Conservation (phyloP, 192 early-diverging fungal species). For the Dispira simplex region DNA sequence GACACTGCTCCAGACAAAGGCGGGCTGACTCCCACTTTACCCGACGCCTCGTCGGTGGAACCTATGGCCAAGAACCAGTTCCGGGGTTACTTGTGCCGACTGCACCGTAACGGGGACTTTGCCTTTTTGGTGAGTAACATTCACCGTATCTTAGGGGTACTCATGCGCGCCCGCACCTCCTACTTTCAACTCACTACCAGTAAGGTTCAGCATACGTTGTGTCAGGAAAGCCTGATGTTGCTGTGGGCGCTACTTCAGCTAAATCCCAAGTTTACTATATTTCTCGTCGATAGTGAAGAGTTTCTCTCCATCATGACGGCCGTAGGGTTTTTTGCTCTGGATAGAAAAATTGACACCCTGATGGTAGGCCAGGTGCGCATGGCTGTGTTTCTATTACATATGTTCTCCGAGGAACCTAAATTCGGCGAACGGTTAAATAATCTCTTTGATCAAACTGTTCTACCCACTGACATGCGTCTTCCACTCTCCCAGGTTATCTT, state of each 20-base stretch:
- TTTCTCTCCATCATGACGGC: background rate
- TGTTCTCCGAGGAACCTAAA: conserved; percentile 24
- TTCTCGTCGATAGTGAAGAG: conserved; percentile 8
- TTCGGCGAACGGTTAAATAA: conserved; percentile 29
- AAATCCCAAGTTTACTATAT: conserved; percentile 27
- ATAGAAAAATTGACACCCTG: background rate
- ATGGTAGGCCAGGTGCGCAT: conserved; percentile 48
- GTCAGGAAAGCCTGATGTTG: conserved; percentile 60
- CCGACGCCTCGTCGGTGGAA: too few relatives aligned
- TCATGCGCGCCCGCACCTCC: conserved; percentile 34
- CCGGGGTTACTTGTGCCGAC: conserved; percentile 56
- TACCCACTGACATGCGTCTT: conserved; percentile 38
- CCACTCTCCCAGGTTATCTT: conserved; percentile 43
- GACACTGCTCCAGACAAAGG: too few relatives aligned
- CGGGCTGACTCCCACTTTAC: too few relatives aligned
- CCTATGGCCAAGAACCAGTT: conserved; percentile 45
- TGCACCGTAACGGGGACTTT: conserved; percentile 75
- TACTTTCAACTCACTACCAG: conserved; percentile 21
- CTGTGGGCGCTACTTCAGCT: conserved; percentile 73
- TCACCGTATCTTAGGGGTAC: conserved; percentile 65
- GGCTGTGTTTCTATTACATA: conserved; percentile 37
- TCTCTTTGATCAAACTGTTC: conserved; percentile 30
- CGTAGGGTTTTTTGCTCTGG: conserved; percentile 17
- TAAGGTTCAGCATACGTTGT: conserved; percentile 21
- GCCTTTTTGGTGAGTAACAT: conserved; percentile 62